These are phyloP conservation scores for Tuber indicum DNA, from an alignment of 495 filamentous ascomycete genomes.

Conservation along the genomic window DNA sequence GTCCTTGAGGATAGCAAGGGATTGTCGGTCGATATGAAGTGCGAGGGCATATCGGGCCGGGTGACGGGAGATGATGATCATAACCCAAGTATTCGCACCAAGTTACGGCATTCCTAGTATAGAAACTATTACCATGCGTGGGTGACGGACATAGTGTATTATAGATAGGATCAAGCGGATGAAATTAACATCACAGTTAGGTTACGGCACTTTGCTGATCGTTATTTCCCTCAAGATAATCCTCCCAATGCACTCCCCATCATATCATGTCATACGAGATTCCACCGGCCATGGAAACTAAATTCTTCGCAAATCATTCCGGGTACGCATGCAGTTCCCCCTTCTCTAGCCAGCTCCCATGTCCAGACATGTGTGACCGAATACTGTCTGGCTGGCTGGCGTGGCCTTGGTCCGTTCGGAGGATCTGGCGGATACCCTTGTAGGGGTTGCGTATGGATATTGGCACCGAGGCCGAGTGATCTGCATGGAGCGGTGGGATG, in stretches of 20 bases:
- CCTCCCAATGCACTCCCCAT: not conserved
- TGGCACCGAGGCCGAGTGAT: no score
- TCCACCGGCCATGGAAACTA: not conserved
- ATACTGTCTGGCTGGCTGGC: not conserved
- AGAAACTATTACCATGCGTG: not conserved
- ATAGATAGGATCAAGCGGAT: not conserved
- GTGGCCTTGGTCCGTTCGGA: not conserved
- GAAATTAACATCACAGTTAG: not conserved
- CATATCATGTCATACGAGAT: not conserved
- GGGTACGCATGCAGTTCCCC: not conserved
- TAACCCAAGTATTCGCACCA: not conserved
- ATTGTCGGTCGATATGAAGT: not conserved
- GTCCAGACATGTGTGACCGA: not conserved
- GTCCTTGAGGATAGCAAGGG: not conserved
- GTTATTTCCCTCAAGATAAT: no score
- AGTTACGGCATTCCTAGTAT: not conserved
- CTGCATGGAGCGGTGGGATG: no score
- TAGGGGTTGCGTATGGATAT: no score
- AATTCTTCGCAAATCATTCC: not conserved
- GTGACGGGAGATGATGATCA: not conserved
- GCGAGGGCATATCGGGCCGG: not conserved
- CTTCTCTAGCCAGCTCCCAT: not conserved
- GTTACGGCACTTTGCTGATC: no score
- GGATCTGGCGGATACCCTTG: no score
- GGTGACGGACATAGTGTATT: not conserved